Percentiles rank a stretch among this genome's conserved stretches.
phyloP scores from a whole-genome alignment of 495 filamentous ascomycete genomes.

The Terfezia claveryi region DNA sequence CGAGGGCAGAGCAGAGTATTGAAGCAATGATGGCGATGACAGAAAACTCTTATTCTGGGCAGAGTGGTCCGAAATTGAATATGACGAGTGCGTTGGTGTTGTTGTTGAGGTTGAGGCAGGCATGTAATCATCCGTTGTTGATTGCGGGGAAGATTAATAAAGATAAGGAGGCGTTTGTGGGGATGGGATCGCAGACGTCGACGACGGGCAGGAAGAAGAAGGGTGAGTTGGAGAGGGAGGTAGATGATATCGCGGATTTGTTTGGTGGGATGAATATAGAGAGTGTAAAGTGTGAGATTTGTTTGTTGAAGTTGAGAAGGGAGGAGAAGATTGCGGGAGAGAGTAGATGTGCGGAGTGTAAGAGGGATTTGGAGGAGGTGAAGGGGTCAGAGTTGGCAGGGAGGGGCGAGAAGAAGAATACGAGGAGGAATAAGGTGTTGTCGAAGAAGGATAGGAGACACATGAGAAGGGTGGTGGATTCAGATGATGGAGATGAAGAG shows the following conservation, averaged over 20 bases:
- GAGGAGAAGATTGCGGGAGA: constrained; percentile 35
- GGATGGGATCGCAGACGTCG: constrained; percentile 27
- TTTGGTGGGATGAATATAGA: constrained; percentile 65
- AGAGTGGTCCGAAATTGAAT: constrained; percentile 1
- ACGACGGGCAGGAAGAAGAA: constrained; percentile 21
- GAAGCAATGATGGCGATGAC: constrained; percentile 58
- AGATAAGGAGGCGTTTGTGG: constrained; percentile 63
- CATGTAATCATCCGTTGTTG: constrained; percentile 81
- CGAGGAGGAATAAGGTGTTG: constrained; percentile 8
- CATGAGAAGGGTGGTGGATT: constrained; percentile 21
- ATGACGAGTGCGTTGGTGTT: constrained; percentile 50
- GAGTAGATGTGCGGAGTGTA: constrained; percentile 50
- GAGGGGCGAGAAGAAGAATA: background rate
- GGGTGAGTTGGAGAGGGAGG: constrained; percentile 24
- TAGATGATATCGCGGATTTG: constrained; percentile 68
- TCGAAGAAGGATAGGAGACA: constrained; percentile 19
- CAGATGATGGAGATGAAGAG: constrained; percentile 29
- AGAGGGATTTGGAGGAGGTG: constrained; percentile 34
- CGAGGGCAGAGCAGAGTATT: constrained; percentile 62
- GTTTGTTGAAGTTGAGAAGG: constrained; percentile 43
- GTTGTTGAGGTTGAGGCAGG: constrained; percentile 68
- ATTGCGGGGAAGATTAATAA: constrained; percentile 64
- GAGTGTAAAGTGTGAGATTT: constrained; percentile 73
- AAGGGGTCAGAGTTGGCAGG: constrained; percentile 15
- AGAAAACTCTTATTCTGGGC: background rate